Conservation (phyloP, 306 rosid species). For the Abrus precatorius region DNA sequence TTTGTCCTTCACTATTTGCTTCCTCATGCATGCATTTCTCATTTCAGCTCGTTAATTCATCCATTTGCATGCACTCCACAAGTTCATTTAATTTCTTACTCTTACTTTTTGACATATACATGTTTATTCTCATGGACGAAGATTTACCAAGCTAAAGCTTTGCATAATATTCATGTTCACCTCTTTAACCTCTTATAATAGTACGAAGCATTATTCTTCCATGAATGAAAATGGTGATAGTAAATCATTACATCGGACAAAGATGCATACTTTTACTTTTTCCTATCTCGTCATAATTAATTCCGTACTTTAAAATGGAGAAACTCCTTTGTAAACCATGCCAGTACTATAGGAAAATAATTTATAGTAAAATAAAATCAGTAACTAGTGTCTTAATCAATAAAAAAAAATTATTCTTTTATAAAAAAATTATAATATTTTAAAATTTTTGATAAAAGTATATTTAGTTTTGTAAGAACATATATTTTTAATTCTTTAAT, state of each 20-base stretch:
- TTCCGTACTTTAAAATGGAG: constrained; percentile 3
- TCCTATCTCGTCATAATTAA: background rate
- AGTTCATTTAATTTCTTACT: background rate
- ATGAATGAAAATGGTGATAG: background rate
- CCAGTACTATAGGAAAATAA: background rate
- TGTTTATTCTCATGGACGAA: background rate
- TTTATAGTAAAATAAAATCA: background rate
- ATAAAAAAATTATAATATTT: too few relatives aligned
- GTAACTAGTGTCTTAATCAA: too few relatives aligned
- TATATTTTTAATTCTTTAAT: too few relatives aligned
- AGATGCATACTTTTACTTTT: constrained; percentile 9
- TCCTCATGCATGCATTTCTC: constrained; percentile 18
- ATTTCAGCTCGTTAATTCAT: background rate
- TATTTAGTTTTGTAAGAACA: too few relatives aligned
- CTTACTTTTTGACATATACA: background rate
- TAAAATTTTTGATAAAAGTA: too few relatives aligned
- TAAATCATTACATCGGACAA: background rate
- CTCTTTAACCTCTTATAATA: too few relatives aligned
- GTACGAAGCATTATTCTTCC: background rate
- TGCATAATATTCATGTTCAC: background rate
- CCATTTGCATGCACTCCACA: background rate
- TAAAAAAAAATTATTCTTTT: too few relatives aligned
- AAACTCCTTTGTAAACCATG: background rate
- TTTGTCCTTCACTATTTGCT: background rate
- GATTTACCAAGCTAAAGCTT: background rate